These are phyloP conservation scores for Xylaria sp. DNA, from an alignment of 2,329 filamentous ascomycete genomes.

Conservation along the genomic window DNA sequence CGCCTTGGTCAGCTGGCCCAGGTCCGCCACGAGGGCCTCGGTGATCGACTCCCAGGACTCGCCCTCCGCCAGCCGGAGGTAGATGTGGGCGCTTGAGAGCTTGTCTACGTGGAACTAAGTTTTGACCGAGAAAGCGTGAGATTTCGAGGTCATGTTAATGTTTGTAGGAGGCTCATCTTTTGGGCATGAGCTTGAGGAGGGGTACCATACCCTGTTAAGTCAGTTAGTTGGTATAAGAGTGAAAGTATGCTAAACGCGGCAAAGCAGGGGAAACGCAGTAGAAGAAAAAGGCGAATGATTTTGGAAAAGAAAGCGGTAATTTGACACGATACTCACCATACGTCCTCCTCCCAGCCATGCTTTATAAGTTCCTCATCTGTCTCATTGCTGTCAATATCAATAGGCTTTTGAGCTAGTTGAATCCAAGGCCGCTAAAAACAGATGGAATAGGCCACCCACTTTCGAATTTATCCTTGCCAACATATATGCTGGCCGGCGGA, in stretches of 20 bases:
- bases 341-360: slow-evolving; percentile 92
- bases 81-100: slow-evolving; percentile 94
- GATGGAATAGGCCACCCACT: slow-evolving; percentile 67
- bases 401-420: slow-evolving; percentile 30
- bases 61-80: slow-evolving; percentile 83
- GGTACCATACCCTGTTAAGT: slow-evolving; percentile 46
- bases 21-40: slow-evolving; percentile 79
- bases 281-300: too few relatives aligned
- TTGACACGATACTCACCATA: slow-evolving; percentile 72
- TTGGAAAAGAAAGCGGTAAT: background rate
- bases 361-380: slow-evolving; percentile 96
- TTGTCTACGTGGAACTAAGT: slow-evolving; percentile 95
- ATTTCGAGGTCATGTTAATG: background rate
- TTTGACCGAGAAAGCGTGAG: slow-evolving; percentile 21
- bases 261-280: background rate
- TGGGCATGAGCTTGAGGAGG: slow-evolving; percentile 13
- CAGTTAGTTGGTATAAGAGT: slow-evolving; percentile 6
- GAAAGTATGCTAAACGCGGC: background rate
- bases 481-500: slow-evolving; percentile 89
- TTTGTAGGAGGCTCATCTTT: background rate
- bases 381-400: slow-evolving; percentile 31
- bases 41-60: slow-evolving; percentile 88
- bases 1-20: slow-evolving; percentile 97
- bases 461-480: slow-evolving; percentile 99
- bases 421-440: background rate